Evolutionary conservation across 768 basidiomycete species (phyloP).

Genomic region (Termitomyces sp.): DNA sequence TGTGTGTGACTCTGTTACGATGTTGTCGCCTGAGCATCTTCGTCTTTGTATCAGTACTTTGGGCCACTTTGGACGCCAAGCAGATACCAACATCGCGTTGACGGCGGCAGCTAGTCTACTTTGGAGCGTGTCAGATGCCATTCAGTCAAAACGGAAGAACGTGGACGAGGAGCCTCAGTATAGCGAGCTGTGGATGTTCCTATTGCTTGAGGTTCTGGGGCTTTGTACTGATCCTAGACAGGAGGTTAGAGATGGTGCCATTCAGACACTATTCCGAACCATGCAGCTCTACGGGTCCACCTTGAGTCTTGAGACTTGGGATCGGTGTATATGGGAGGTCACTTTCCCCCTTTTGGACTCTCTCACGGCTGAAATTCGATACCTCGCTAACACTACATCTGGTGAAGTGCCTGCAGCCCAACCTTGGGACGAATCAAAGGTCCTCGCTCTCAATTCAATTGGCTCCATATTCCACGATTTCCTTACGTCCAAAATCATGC

Average conservation of each 20-base stretch:
- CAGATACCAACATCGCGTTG: slow-evolving; percentile 93
- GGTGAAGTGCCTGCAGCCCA: slow-evolving; percentile 21
- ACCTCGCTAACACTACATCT: slow-evolving; percentile 19
- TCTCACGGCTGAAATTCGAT: slow-evolving; percentile 52
- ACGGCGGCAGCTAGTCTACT: slow-evolving; percentile 90
- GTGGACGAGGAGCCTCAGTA: slow-evolving; percentile 63
- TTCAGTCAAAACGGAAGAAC: slow-evolving; percentile 76
- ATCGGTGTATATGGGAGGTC: slow-evolving; percentile 86
- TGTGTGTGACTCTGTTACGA: slow-evolving; percentile 88
- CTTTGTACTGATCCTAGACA: slow-evolving; percentile 77
- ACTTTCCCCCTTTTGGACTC: slow-evolving; percentile 82
- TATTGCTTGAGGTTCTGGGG: slow-evolving; percentile 77
- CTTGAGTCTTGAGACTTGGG: slow-evolving; percentile 79
- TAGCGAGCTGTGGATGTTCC: slow-evolving; percentile 90
- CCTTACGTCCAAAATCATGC: slow-evolving; percentile 65
- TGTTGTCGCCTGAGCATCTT: slow-evolving; percentile 74
- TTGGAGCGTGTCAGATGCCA: slow-evolving; percentile 95
- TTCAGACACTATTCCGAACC: slow-evolving; percentile 91
- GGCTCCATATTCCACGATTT: slow-evolving; percentile 84
- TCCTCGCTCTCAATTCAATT: slow-evolving; percentile 77
- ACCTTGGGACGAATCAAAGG: slow-evolving; percentile 85
- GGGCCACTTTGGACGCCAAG: slow-evolving; percentile 86
- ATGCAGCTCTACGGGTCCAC: slow-evolving; percentile 91
- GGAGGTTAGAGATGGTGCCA: slow-evolving; percentile 90
- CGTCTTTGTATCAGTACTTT: slow-evolving; percentile 87